Evolutionary conservation across 257 asterid genomes (phyloP), one percentile per base, ranked within the genome.

Genomic region (Eustoma russellianum): DNA sequence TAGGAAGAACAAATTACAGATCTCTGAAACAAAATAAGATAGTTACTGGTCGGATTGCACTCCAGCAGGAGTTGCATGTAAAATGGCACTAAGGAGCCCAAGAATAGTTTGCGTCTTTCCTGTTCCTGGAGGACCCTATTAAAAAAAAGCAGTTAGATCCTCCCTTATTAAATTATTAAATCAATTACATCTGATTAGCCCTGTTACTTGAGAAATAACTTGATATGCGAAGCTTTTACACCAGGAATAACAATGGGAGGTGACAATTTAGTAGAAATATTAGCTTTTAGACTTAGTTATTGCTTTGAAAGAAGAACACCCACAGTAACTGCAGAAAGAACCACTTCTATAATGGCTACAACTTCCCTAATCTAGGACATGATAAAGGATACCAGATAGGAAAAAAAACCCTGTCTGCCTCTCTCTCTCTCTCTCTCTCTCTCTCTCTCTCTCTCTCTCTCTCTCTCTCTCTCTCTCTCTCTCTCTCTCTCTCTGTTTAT

Each of bases 61-160:
- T 77, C 94, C 80, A 56, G 98, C 84, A 48, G 98, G 98, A 62
- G 94, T 85, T 63, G 98, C 94, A 76, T 92, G 98, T 80, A 87
- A 74, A 73, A 92, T 79, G 62, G 98, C 88, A 78, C 97, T 81
- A 53, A 92, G 95, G 33, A 92, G 56, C 66, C 98, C 98, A 66
- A 92, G 97, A 65, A 92, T 88, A 62, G 98, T 92, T 67, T 88
- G 98, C 15, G 98, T 92, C 74, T 92, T 92, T 63, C 98, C 98
- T 28, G 95, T 92, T 52, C 98, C 98, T 56, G 98, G 97, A 65
- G 98, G 98, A 0, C 97, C 98, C 97, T 92, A 74, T 41, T 77
- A 70, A 52, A 75, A 61, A 57, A 48, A 59, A 49, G 48, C 28
- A 28, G 66, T 80, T 74, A 79, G 64, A 64, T 48, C 52, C 62